A percentile compares a stretch with the other conserved stretches of the same genome.
phyloP scores from a whole-genome alignment of 257 asterid genomes.

The Gardenia jasminoides region DNA sequence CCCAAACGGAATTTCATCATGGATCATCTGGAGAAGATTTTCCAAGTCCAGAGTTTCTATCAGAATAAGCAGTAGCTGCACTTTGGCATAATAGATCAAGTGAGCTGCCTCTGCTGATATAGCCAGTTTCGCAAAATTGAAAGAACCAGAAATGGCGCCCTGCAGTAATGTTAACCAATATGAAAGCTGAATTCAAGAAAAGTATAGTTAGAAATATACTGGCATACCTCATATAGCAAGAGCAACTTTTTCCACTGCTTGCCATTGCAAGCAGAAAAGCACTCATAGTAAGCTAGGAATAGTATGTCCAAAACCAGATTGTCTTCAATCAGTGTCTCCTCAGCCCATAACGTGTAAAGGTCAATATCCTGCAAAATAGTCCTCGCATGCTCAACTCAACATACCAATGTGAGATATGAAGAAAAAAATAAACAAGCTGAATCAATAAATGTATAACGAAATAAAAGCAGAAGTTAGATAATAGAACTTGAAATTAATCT shows the following conservation, averaged over 20 bases:
- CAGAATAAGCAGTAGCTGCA: conserved; percentile 78
- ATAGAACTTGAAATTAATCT: conserved; percentile 20
- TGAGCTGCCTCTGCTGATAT: conserved; percentile 68
- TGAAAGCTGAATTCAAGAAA: conserved; percentile 16
- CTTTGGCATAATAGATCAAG: conserved; percentile 72
- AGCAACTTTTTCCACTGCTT: conserved; percentile 76
- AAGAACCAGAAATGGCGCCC: conserved; percentile 68
- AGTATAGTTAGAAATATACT: conserved; percentile 9
- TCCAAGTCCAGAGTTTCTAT: conserved; percentile 88
- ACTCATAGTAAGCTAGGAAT: conserved; percentile 79
- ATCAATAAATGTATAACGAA: not conserved
- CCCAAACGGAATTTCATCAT: conserved; percentile 86
- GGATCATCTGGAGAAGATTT: conserved; percentile 86
- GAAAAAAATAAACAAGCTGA: conserved; percentile 5
- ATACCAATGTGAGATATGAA: conserved; percentile 10
- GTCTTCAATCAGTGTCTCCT: conserved; percentile 80
- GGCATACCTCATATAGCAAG: conserved; percentile 70
- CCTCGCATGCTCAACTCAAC: conserved; percentile 12
- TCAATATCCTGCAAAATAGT: conserved; percentile 64
- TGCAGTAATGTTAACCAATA: conserved; percentile 29
- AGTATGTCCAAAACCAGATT: conserved; percentile 80
- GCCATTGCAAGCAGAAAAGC: conserved; percentile 63
- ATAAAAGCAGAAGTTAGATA: conserved; percentile 15
- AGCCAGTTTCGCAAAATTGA: conserved; percentile 71
- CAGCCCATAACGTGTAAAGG: conserved; percentile 82